Base-by-base conservation (phyloP, 1,139 yeast genomes). In the Protomyces gravidus region DNA sequence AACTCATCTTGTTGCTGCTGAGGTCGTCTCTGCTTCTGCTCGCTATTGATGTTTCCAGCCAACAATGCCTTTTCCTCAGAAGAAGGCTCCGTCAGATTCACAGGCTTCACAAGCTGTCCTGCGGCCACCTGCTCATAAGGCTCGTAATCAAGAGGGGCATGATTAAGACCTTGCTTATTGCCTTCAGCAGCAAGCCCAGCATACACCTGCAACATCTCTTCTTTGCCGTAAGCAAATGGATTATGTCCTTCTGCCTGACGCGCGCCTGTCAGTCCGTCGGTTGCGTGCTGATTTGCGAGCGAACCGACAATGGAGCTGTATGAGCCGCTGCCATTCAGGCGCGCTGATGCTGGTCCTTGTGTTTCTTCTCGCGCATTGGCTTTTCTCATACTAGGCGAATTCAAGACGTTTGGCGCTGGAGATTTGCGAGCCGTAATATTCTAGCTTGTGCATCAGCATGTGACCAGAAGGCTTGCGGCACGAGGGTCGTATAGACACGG, bases 141-240 rank as follows among this genome's bases (percentile, higher is more conserved):
- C 36, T 53, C 58, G 17, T 32, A 53, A n/a, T 53, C 58, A 11
- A 53, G 50, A 26, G 58, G 58, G 13, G 51, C 51, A 33, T 53
- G 58, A 25, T 33, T 23, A 2, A 39, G 13, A 11, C 48, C 48
- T 21, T 45, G 45, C 42, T 36, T 36, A 13, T n/a, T 15, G 5
- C 47, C 48, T 7, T 46, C 40, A 21, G 45, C 39, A n/a, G 48
- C 58, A 36, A 53, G 36, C 9, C 45, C 33, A 2, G 51, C 25
- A 25, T 53, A 53, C 17, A 53, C 58, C n/a, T 53, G 58, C 58
- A 53, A 32, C 58, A 53, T 53, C 28, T 53, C 58, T 13, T 53
- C 58, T 26, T 53, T 53, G 33, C 58, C 58, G 33, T 53, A 53
- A n/a, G 27, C 26, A 26, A 53, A 53, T 2, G 58, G 58, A 33